Evolutionary conservation across 108 stramenopile genomes (phyloP).

Genomic region (Epithemia pelagica): DNA sequence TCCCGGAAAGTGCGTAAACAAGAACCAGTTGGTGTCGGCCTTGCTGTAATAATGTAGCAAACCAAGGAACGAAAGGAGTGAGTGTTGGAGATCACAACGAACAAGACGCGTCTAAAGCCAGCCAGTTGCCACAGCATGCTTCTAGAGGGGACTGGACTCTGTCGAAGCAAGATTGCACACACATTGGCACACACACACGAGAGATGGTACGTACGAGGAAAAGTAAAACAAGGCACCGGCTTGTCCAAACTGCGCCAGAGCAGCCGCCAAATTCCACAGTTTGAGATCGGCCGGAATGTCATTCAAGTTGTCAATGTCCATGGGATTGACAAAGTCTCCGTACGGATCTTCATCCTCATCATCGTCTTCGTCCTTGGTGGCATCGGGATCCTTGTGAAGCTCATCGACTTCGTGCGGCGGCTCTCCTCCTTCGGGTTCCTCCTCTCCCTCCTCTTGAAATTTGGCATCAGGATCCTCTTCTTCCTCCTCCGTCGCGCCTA

Average conservation of each 20-base stretch:
- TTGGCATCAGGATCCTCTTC: too few species aligned
- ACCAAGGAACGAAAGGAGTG: too few species aligned
- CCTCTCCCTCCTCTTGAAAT: too few species aligned
- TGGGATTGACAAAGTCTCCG: neutral
- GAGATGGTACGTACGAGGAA: neutral
- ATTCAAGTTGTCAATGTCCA: constrained; percentile 7
- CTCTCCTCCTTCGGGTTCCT: neutral
- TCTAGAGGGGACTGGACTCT: too few species aligned
- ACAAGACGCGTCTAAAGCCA: too few species aligned
- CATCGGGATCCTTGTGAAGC: neutral
- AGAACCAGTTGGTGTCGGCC: constrained; percentile 7
- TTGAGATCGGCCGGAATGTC: constrained; percentile 6
- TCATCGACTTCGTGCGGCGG: neutral
- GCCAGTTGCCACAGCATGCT: too few species aligned
- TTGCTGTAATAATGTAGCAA: constrained; percentile 7
- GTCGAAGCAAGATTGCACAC: too few species aligned
- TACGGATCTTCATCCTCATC: neutral
- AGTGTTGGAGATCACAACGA: too few species aligned
- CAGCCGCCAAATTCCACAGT: constrained; percentile 8
- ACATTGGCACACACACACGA: too few species aligned
- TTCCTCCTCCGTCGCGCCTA: too few species aligned
- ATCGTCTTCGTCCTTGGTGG: neutral
- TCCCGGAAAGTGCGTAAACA: constrained; percentile 16
- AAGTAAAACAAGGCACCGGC: constrained; percentile 10
- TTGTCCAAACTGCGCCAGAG: constrained; percentile 17